Evolutionary conservation across 768 basidiomycete genomes (phyloP), one percentile per base, ranked within the genome.

Genomic region (Punctularia strigosozonata): DNA sequence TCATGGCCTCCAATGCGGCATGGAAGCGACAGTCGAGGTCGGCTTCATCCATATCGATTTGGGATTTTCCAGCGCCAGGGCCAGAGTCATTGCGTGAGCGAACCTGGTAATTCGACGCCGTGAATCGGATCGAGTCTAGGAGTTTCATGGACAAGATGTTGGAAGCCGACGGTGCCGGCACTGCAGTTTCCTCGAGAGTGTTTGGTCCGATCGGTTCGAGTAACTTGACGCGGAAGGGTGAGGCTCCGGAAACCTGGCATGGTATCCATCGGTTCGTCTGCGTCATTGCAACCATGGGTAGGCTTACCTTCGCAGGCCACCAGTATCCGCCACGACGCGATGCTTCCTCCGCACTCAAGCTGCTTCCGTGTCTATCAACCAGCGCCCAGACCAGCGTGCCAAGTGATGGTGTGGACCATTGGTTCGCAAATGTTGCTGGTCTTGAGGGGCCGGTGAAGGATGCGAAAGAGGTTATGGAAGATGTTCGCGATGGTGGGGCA

Each of bases 271-370:
- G n/a, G 31, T 19, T 37, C 41, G 15, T 45, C 22, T 20, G 10
- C 28, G 21, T 32, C 19, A 24, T 36, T 31, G 37, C 31, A 43
- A 43, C 39, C 40, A 43, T 40, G 31, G 34, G 39, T 18, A 33
- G 4, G 56, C 62, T 46, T 49, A 82, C 82, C 63, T 69, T 67
- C 21, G 66, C 78, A 17, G 82, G 82, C 82, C 82, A 85, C 82
- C 82, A 85, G 26, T 74, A 40, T 8, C 49, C 44, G 25, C 44
- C 42, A 13, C 58, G 56, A n/a, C n/a, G n/a, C n/a, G n/a, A n/a
- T 10, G 43, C 54, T 2, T 50, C 52, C 22, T 50, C 51, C 25
- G 52, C 48, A 17, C 50, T 35, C 17, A 56, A 46, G 13, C 68
- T 51, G 8, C 51, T 43, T 13, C 63, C 65, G 4, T 46, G 50